Conservation (phyloP, 441 rosid species). For the Erysimum cheiri region DNA sequence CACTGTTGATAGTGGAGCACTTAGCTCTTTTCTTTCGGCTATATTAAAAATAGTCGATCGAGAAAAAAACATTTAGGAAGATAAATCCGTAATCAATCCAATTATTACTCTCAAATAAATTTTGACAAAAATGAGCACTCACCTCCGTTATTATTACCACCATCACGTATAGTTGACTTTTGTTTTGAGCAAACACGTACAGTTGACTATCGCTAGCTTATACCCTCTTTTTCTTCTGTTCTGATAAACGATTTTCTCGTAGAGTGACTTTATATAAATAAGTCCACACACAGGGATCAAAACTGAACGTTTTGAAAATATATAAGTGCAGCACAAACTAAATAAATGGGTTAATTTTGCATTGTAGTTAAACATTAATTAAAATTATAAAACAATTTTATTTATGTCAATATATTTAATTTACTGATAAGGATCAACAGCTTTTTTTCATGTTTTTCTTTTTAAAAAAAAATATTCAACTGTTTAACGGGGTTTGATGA, state of each 20-base stretch:
- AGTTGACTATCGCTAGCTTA: slow-evolving; percentile 12
- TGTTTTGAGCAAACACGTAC: too few relatives aligned
- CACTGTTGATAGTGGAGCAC: slow-evolving; percentile 46
- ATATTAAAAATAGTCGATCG: slow-evolving; percentile 8
- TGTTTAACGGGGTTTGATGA: neutral
- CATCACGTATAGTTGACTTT: slow-evolving; percentile 23
- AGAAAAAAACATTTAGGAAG: slow-evolving; percentile 6
- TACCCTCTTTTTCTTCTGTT: neutral
- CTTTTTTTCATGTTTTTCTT: too few relatives aligned
- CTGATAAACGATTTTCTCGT: neutral
- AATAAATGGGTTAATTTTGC: neutral
- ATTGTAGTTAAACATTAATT: neutral
- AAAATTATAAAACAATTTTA: too few relatives aligned
- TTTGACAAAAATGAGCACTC: slow-evolving; percentile 31
- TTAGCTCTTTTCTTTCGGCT: slow-evolving; percentile 35
- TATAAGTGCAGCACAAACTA: neutral
- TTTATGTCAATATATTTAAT: neutral
- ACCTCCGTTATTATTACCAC: slow-evolving; percentile 29
- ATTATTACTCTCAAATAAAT: slow-evolving; percentile 27
- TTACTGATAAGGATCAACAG: neutral
- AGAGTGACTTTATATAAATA: neutral
- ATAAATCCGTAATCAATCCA: slow-evolving; percentile 2
- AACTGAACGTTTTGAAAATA: neutral
- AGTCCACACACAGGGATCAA: neutral
- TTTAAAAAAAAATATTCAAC: too few relatives aligned